Evolutionary conservation across 75 land plant genomes (phyloP).

Genomic region (Cunninghamia lanceolata): DNA sequence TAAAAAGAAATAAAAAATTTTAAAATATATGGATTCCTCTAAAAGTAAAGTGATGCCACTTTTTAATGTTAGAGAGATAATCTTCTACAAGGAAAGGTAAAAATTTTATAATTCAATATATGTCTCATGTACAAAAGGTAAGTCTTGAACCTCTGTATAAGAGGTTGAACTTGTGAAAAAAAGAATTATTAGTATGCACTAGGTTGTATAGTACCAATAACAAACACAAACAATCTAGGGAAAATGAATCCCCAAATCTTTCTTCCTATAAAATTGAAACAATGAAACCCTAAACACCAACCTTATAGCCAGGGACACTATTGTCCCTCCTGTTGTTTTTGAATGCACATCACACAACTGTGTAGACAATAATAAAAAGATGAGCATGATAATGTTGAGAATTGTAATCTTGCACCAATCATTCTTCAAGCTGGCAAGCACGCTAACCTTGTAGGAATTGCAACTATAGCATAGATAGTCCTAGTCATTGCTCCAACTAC

Average conservation of each 20-base stretch:
- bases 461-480: conserved; percentile 26
- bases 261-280: neutral
- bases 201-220: neutral
- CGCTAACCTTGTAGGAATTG: conserved; percentile 25
- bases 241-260: neutral
- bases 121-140: neutral
- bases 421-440: conserved; percentile 31
- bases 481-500: conserved; percentile 15
- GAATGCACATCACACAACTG: conserved; percentile 11
- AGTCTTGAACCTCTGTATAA: neutral
- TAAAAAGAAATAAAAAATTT: too few relatives aligned
- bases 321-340: conserved; percentile 9
- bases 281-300: neutral
- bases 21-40: too few relatives aligned
- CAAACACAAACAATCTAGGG: neutral
- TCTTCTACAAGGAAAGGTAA: neutral
- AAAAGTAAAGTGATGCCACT: too few relatives aligned
- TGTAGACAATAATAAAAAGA: conserved; percentile 16
- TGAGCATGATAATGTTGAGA: conserved; percentile 19
- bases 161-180: neutral
- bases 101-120: too few relatives aligned
- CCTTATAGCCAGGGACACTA: neutral
- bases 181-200: neutral
- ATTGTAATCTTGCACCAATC: conserved; percentile 34
- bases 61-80: neutral